phyloP scores from a whole-genome alignment of 2,329 filamentous ascomycete species.

The Alternaria metachromatica region DNA sequence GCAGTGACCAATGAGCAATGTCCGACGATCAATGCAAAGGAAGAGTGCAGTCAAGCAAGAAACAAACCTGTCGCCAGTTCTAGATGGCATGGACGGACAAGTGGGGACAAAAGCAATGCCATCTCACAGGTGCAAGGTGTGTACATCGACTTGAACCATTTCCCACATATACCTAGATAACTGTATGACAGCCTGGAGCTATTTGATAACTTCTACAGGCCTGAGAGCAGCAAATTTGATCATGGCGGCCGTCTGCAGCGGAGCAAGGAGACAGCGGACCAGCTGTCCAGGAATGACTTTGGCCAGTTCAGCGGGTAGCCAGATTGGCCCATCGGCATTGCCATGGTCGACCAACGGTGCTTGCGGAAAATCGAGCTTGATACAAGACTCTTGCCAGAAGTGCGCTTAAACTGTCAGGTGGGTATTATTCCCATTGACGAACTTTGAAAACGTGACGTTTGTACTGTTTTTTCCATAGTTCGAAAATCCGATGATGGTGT shows the following conservation, averaged over 20 bases:
- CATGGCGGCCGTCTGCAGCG: slow-evolving; percentile 40
- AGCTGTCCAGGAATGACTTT: slow-evolving; percentile 40
- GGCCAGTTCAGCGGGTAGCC: slow-evolving; percentile 45
- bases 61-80: not conserved
- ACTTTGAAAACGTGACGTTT: slow-evolving; percentile 25
- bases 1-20: not conserved
- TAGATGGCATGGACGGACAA: not conserved
- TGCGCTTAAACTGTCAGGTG: too few species aligned
- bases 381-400: slow-evolving; percentile 27
- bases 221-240: too few species aligned
- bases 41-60: not conserved
- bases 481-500: slow-evolving; percentile 48
- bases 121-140: not conserved
- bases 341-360: slow-evolving; percentile 42
- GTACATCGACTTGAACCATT: not conserved
- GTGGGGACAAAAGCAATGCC: not conserved
- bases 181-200: too few species aligned
- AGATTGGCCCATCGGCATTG: slow-evolving; percentile 26
- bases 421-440: too few species aligned
- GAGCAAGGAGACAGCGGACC: slow-evolving; percentile 32
- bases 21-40: not conserved
- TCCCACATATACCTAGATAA: too few species aligned
- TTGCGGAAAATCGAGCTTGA: slow-evolving; percentile 24
- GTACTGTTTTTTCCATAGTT: slow-evolving; percentile 43
- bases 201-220: too few species aligned